Evolutionary conservation across 768 basidiomycete species (phyloP).

Genomic region (Boletus reticulatus): DNA sequence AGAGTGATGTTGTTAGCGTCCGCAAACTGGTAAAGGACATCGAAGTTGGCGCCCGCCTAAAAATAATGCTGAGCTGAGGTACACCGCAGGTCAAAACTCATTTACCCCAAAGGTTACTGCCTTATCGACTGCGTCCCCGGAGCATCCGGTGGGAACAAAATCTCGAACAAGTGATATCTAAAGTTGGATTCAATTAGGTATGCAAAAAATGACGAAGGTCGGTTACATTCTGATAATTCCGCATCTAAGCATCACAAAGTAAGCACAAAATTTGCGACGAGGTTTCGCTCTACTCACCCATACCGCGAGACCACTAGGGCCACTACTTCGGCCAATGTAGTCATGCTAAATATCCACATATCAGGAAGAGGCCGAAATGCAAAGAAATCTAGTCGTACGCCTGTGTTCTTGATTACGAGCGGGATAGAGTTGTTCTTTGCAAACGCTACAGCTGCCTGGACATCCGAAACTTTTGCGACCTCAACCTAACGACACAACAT

Average conservation of each 20-base stretch:
- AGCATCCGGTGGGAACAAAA: background rate
- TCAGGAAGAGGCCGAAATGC: background rate
- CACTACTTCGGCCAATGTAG: background rate
- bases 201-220: background rate
- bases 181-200: background rate
- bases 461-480: background rate
- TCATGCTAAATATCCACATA: background rate
- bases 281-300: background rate
- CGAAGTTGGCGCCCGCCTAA: background rate
- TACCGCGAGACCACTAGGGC: background rate
- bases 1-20: background rate
- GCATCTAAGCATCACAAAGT: background rate
- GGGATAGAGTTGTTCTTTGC: background rate
- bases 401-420: background rate
- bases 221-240: background rate
- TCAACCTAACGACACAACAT: background rate
- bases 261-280: background rate
- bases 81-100: background rate
- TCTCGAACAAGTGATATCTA: background rate
- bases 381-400: background rate
- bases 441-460: background rate
- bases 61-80: background rate
- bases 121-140: background rate
- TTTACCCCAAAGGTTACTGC: background rate
- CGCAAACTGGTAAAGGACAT: background rate